A percentile compares a stretch with the other conserved stretches of the same genome.
Conservation (phyloP, 805 yeast genomes). For the Yamadazyma philogaea region DNA sequence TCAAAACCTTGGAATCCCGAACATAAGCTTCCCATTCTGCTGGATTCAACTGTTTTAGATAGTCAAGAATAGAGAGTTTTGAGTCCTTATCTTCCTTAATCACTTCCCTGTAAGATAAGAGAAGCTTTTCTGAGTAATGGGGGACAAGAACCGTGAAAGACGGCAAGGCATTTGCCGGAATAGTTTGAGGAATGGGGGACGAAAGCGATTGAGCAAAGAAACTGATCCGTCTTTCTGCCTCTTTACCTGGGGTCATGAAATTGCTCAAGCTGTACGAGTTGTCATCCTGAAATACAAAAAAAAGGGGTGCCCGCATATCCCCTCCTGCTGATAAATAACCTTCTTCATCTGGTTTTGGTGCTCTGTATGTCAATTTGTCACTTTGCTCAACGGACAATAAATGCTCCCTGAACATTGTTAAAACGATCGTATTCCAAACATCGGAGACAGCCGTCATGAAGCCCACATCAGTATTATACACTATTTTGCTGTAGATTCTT, state of each 20-base stretch:
- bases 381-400: conserved; percentile 41
- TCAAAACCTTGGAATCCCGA: conserved; percentile 58
- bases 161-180: conserved; percentile 48
- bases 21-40: conserved; percentile 82
- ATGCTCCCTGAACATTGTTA: conserved; percentile 38
- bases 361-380: conserved; percentile 24
- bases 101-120: conserved; percentile 43
- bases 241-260: conserved; percentile 44
- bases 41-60: conserved; percentile 67
- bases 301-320: conserved; percentile 38
- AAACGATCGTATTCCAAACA: conserved; percentile 27
- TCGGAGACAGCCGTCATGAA: conserved; percentile 15
- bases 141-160: conserved; percentile 51
- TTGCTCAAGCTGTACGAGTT: conserved; percentile 33
- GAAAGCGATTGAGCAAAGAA: conserved; percentile 55
- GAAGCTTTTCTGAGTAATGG: conserved; percentile 50
- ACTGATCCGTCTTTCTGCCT: conserved; percentile 50
- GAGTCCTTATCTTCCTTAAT: conserved; percentile 45
- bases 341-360: conserved; percentile 11
- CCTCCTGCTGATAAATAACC: conserved; percentile 1
- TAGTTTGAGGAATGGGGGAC: conserved; percentile 47
- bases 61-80: conserved; percentile 65
- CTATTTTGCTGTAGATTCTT: conserved; percentile 27
- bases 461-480: conserved; percentile 9
- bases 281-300: conserved; percentile 50